Evolutionary conservation across 108 stramenopile species (phyloP).

Genomic region (Bacterosira constricta): DNA sequence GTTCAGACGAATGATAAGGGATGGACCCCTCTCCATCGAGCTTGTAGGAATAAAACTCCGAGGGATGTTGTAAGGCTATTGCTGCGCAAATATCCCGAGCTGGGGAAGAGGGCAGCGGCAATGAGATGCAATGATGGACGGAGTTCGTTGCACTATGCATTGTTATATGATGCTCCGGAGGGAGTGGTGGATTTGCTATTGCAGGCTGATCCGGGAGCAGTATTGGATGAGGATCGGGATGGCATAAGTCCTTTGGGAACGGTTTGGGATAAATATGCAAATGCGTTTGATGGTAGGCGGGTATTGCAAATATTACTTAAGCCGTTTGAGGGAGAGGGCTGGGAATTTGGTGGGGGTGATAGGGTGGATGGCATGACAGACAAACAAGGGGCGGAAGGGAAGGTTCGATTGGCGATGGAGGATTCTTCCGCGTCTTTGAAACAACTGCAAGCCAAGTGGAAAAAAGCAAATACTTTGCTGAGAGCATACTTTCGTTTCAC

Average conservation of each 20-base stretch:
- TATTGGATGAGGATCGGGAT: slow-evolving; percentile 81
- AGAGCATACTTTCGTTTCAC: slow-evolving; percentile 82
- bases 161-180: slow-evolving; percentile 80
- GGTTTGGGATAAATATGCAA: slow-evolving; percentile 83
- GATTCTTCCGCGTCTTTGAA: slow-evolving; percentile 16
- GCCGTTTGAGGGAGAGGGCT: slow-evolving; percentile 37
- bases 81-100: slow-evolving; percentile 49
- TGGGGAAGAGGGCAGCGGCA: slow-evolving; percentile 54
- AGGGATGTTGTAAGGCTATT: slow-evolving; percentile 65
- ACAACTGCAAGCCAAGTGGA: slow-evolving; percentile 59
- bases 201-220: slow-evolving; percentile 61
- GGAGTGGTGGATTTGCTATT: slow-evolving; percentile 78
- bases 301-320: slow-evolving; percentile 37
- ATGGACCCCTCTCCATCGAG: slow-evolving; percentile 78
- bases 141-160: slow-evolving; percentile 72
- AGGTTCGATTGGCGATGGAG: slow-evolving; percentile 26
- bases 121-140: slow-evolving; percentile 59
- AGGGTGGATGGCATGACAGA: not conserved
- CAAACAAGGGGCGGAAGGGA: slow-evolving; percentile 24
- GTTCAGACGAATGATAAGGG: slow-evolving; percentile 63
- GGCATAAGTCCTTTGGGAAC: slow-evolving; percentile 64
- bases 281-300: slow-evolving; percentile 70
- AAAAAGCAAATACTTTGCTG: slow-evolving; percentile 64
- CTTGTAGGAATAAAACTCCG: slow-evolving; percentile 77
- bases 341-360: slow-evolving; percentile 7